phyloP scores from a whole-genome alignment of 352 stramenopile species.

The Pilasporangium apinafurcum region DNA sequence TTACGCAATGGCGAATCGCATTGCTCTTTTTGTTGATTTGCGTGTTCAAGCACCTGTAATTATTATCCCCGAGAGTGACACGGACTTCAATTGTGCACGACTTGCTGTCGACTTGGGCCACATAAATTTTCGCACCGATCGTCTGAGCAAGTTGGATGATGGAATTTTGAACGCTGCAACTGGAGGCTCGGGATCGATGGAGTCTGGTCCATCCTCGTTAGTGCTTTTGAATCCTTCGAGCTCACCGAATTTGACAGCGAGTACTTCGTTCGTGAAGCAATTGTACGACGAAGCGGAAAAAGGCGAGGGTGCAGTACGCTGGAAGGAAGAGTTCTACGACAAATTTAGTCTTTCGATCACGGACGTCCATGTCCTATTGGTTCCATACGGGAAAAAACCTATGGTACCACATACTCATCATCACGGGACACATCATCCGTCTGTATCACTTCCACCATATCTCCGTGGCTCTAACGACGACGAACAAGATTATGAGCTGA shows the following conservation, averaged over 20 bases:
- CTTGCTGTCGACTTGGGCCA: slow-evolving; percentile 79
- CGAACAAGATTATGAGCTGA: slow-evolving; percentile 65
- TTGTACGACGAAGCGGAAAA: slow-evolving; percentile 82
- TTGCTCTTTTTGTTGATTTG: slow-evolving; percentile 72
- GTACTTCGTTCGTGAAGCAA: slow-evolving; percentile 80
- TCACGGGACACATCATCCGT: slow-evolving; percentile 14
- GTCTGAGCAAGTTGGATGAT: slow-evolving; percentile 70
- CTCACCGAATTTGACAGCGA: slow-evolving; percentile 37
- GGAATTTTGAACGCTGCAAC: slow-evolving; percentile 30
- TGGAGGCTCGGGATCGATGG: slow-evolving; percentile 14
- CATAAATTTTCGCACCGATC: slow-evolving; percentile 81
- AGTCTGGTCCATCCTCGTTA: too few relatives aligned
- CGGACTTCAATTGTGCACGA: slow-evolving; percentile 67
- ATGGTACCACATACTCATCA: slow-evolving; percentile 5
- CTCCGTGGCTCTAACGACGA: slow-evolving; percentile 31
- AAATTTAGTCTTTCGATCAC: slow-evolving; percentile 82
- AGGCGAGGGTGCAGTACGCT: slow-evolving; percentile 77
- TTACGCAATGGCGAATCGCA: slow-evolving; percentile 84
- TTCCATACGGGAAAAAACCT: slow-evolving; percentile 57
- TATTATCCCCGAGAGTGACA: slow-evolving; percentile 78
- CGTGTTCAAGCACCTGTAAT: slow-evolving; percentile 84
- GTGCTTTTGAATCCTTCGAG: slow-evolving; percentile 28
- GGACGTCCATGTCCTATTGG: slow-evolving; percentile 78
- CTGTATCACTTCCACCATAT: slow-evolving; percentile 35
- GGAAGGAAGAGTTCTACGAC: slow-evolving; percentile 90